Conservation (phyloP, 495 filamentous ascomycete genomes). For the Acidiella bohemica region DNA sequence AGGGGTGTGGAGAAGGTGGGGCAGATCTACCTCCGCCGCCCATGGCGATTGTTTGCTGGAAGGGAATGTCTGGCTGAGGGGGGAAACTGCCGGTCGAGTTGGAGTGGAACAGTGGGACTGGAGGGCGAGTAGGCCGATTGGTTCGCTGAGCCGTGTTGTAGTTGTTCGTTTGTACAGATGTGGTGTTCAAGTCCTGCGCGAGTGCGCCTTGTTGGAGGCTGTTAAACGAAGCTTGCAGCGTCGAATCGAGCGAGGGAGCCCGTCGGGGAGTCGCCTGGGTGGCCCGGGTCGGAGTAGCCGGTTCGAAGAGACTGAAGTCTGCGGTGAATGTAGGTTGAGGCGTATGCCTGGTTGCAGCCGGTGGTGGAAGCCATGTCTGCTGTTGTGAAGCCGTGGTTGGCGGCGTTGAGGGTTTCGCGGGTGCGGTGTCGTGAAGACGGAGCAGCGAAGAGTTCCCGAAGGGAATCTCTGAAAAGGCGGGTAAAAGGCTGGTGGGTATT, state of each 20-base stretch:
- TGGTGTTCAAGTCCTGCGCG: neutral
- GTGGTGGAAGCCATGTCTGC: constrained; percentile 50
- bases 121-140: constrained; percentile 33
- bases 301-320: constrained; percentile 34
- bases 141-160: constrained; percentile 21
- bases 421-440: constrained; percentile 32
- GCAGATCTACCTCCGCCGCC: constrained; percentile 22
- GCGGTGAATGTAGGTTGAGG: constrained; percentile 29
- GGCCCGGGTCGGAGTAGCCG: constrained; percentile 21
- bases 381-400: constrained; percentile 51
- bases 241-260: constrained; percentile 26
- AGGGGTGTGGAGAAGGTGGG: constrained; percentile 1
- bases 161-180: constrained; percentile 5
- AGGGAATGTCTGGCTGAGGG: constrained; percentile 6
- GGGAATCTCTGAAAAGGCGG: constrained; percentile 26
- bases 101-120: constrained; percentile 39
- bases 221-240: constrained; percentile 30
- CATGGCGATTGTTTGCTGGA: constrained; percentile 7
- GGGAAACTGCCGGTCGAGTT: constrained; percentile 28
- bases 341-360: constrained; percentile 32
- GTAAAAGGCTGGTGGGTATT: constrained; percentile 7
- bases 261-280: constrained; percentile 21
- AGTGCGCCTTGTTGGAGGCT: constrained; percentile 2
- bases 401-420: constrained; percentile 43
- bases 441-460: constrained; percentile 42